Percentiles rank a stretch among this genome's conserved stretches.
Evolutionary conservation across 2,329 filamentous ascomycete species (phyloP).

Genomic region (Monilinia fructicola): DNA sequence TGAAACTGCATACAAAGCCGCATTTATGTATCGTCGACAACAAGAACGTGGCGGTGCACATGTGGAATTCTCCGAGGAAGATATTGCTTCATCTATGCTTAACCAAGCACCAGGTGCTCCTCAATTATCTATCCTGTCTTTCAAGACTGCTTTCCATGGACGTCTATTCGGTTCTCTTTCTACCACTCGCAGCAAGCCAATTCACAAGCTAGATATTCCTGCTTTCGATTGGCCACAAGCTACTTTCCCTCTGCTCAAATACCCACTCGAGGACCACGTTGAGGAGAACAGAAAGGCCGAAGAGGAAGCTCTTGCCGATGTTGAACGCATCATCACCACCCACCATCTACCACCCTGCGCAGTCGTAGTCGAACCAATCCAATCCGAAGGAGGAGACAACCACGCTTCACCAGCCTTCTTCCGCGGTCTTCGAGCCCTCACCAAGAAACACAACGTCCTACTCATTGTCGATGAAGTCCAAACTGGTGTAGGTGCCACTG

Average conservation of each 20-base stretch:
- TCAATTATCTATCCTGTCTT: constrained; percentile 74
- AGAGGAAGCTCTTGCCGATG: constrained; percentile 68
- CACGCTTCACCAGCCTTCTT: constrained; percentile 79
- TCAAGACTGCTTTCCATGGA: constrained; percentile 77
- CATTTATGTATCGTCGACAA: constrained; percentile 78
- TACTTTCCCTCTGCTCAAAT: constrained; percentile 75
- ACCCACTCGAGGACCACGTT: constrained; percentile 69
- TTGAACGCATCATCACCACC: constrained; percentile 68
- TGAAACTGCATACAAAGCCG: constrained; percentile 82
- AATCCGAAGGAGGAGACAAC: constrained; percentile 83
- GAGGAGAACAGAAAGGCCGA: constrained; percentile 72
- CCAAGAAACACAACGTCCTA: constrained; percentile 66
- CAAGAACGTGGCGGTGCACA: constrained; percentile 64
- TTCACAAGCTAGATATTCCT: constrained; percentile 86
- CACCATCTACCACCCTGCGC: constrained; percentile 70
- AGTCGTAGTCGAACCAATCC: constrained; percentile 75
- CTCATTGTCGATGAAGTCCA: constrained; percentile 85
- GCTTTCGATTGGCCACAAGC: constrained; percentile 85
- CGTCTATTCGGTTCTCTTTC: constrained; percentile 76
- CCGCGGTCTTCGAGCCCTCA: constrained; percentile 70
- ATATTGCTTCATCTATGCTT: constrained; percentile 65
- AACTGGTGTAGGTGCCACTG: constrained; percentile 80
- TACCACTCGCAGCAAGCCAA: constrained; percentile 77
- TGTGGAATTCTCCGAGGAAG: constrained; percentile 69
- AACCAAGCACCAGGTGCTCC: constrained; percentile 74